Evolutionary conservation across 2,329 filamentous ascomycete genomes (phyloP).

Genomic region (Hysterium pulicare): DNA sequence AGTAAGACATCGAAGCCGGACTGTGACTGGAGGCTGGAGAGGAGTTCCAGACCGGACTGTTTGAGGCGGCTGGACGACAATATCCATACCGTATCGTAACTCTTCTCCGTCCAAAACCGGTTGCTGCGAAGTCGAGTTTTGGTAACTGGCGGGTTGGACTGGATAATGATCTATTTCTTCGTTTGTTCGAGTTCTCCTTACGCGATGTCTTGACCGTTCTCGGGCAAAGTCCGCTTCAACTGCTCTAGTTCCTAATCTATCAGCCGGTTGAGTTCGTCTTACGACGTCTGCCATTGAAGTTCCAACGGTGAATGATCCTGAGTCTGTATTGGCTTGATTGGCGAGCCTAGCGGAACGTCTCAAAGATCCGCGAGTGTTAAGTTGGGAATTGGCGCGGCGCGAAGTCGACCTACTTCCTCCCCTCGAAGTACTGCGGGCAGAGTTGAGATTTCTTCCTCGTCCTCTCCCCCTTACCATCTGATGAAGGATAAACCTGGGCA

Average conservation of each 20-base stretch:
- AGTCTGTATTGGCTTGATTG: conserved; percentile 7
- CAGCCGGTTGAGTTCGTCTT: conserved; percentile 24
- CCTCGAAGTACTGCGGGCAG: conserved; percentile 21
- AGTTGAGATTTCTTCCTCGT: conserved; percentile 34
- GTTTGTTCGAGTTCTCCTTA: conserved; percentile 16
- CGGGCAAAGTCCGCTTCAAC: conserved; percentile 9
- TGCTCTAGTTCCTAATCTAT: conserved; percentile 25
- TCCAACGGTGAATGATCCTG: conserved; percentile 9
- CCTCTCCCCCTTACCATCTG: conserved; percentile 36
- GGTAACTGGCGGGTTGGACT: conserved; percentile 11
- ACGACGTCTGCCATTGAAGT: conserved; percentile 37
- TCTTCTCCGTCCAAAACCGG: conserved; percentile 16
- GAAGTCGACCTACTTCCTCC: conserved; percentile 25
- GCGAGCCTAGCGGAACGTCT: conserved; percentile 33
- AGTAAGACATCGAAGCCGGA: conserved; percentile 31
- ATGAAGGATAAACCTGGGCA: conserved; percentile 27
- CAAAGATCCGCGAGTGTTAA: conserved; percentile 15
- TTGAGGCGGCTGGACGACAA: conserved; percentile 35
- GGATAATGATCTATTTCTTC: conserved; percentile 22
- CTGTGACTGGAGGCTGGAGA: conserved; percentile 29
- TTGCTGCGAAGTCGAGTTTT: conserved; percentile 18
- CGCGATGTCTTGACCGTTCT: conserved; percentile 24
- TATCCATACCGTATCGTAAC: conserved; percentile 37
- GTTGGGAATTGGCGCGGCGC: conserved; percentile 15
- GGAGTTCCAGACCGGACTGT: conserved; percentile 30